phyloP scores from a whole-genome alignment of 2,329 filamentous ascomycete species.

The Cordyceps sp. region DNA sequence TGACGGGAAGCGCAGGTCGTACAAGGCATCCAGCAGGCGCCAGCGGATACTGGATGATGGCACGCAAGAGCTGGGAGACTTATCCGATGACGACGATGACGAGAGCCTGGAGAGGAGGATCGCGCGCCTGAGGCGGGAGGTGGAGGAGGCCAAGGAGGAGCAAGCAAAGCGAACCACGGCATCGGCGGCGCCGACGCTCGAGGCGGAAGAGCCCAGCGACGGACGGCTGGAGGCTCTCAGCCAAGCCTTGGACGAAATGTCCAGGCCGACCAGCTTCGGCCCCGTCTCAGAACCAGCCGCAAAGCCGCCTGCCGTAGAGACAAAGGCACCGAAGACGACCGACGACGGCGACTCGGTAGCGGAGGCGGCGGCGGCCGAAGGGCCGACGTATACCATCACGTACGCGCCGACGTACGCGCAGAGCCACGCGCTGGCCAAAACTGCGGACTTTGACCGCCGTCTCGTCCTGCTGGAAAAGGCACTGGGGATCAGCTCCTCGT shows the following conservation, averaged over 20 bases:
- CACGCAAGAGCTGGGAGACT: slow-evolving; percentile 52
- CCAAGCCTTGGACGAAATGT: slow-evolving; percentile 52
- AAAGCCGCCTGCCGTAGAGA: slow-evolving; percentile 3
- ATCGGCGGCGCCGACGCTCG: slow-evolving; percentile 25
- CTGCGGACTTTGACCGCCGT: slow-evolving; percentile 75
- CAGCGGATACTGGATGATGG: slow-evolving; percentile 46
- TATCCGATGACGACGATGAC: slow-evolving; percentile 60
- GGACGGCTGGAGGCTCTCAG: slow-evolving; percentile 46
- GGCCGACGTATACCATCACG: slow-evolving; percentile 45
- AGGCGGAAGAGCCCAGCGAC: slow-evolving; percentile 24
- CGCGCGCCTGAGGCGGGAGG: slow-evolving; percentile 65
- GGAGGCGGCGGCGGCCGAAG: slow-evolving; percentile 7
- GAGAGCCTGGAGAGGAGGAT: slow-evolving; percentile 67
- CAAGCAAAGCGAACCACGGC: slow-evolving; percentile 37
- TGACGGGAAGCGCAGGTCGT: slow-evolving; percentile 66
- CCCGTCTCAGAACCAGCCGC: slow-evolving; percentile 3
- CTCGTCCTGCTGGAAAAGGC: slow-evolving; percentile 64
- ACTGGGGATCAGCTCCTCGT: slow-evolving; percentile 60
- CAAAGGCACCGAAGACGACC: slow-evolving; percentile 6
- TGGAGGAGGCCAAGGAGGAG: slow-evolving; percentile 55
- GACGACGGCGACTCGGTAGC: slow-evolving; percentile 4
- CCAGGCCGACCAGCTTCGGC: slow-evolving; percentile 10
- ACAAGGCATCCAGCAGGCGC: slow-evolving; percentile 56
- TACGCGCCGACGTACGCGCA: slow-evolving; percentile 49
- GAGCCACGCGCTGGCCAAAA: slow-evolving; percentile 57